Base-by-base conservation (phyloP, 2,329 filamentous ascomycete species). In the Sphaerulina musiva region DNA sequence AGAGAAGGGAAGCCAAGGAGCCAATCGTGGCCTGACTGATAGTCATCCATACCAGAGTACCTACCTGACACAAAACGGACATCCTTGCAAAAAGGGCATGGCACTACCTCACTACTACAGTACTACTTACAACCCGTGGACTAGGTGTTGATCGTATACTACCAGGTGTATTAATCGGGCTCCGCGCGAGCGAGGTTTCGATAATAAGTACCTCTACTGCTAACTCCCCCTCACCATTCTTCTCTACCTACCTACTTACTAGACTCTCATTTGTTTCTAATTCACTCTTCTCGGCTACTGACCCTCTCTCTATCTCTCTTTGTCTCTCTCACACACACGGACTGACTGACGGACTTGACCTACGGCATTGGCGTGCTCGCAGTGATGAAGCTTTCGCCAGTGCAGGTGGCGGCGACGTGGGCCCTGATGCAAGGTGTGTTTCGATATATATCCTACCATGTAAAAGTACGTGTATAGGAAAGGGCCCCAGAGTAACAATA, bases 391-490 rank as follows among this genome's bases (percentile, higher is more conserved):
- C 45, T 38, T 12, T 45, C 48, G 32, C 12, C 32, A 29, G 17
- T 23, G 36, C 36, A 51, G 20, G 42, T 41, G 32, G 48, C 48
- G 8, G 41, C 48, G 8, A 32, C 34, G n/a, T 23, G 39, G 42
- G 48, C 48, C 32, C 41, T 51, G 1, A 29, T 51, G 31, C 48
- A 51, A 51, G 48, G 48, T 51, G 9, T 39, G 42, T 39, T 8
- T 20, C 3, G 20, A 20, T 20, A 20, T 20, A 20, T 20, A 20
- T 20, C 20, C 20, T 20, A 20, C 20, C 20, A 20, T 20, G 20
- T 20, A 20, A 20, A 2, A 20, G 3, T 20, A 20, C 20, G 3
- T 20, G 20, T 20, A 20, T 20, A 20, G 20, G 20, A 20, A 20
- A 10, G 20, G 12, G 20, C 40, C 10, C 17, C 12, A 14, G 31